Evolutionary conservation across 2,329 filamentous ascomycete species (phyloP), one percentile per base, ranked within the genome.

Genomic region (Diaporthe aspalathi): DNA sequence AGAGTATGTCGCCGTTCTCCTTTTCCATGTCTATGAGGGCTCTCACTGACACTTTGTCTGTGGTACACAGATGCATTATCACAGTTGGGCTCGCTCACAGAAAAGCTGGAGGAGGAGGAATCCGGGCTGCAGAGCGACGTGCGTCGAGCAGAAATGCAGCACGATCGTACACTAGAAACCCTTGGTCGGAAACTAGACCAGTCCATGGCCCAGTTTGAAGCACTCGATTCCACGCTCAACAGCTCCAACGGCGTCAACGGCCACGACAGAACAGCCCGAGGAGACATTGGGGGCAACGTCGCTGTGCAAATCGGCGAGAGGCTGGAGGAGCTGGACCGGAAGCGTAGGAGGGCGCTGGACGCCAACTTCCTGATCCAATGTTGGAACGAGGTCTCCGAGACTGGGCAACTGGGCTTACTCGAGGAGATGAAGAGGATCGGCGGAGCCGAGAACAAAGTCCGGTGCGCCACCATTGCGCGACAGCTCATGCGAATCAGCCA

Each of bases 351-450:
- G 72, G 96, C 96, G 40, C 88, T 96, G 80, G 96, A 99, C 84
- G 95, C 96, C 73, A 95, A 93, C 79, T 98, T 98, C 80, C 83
- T 99, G 72, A 94, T 99, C 74, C 93, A 97, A 79, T 99, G 96
- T 84, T 99, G 96, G 95, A 90, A 94, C 50, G 95, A 98, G 78
- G 94, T 99, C 76, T 95, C 92, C 81, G 95, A 97, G 78, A 92
- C 92, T 11, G 96, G 96, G 4, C 91, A 96, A 76, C 87, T 98
- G 70, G 92, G 93, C 11, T 91, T 92, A n/a, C 83, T 99, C 60
- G 94, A 98, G 80, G 94, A 97, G 74, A 91, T 98, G 72, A 89
- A 95, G 78, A 89, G 93, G 74, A 92, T 94, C 75, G 94, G 94
- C 1, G 92, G 92, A 32, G 93, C 93, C 14, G 95, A 97, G 76